These are phyloP conservation scores for Trypanosoma brucei DNA, from an alignment of 208 protist species.

Conservation along the genomic window DNA sequence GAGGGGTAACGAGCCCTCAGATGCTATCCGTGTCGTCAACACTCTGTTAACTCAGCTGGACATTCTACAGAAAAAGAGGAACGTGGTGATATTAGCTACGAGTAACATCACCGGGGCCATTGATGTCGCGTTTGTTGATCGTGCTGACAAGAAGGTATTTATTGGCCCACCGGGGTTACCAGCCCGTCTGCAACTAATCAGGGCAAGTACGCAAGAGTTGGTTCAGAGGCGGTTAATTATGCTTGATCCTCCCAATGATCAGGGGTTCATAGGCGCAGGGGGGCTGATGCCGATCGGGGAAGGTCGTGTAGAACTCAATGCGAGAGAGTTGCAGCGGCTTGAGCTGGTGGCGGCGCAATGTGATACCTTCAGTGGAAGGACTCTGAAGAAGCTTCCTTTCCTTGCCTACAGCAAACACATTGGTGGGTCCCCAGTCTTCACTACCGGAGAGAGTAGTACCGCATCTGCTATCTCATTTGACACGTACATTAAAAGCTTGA, in stretches of 20 bases:
- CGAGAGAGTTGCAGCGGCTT: conserved; percentile 13
- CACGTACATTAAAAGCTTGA: conserved; percentile 11
- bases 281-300: neutral
- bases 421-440: neutral
- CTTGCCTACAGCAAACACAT: conserved; percentile 50
- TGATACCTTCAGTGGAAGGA: conserved; percentile 86
- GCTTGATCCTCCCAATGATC: neutral
- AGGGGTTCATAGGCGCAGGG: neutral
- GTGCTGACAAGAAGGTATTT: conserved; percentile 94
- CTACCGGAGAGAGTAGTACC: too few relatives aligned
- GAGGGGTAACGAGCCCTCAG: conserved; percentile 91
- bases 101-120: conserved; percentile 94
- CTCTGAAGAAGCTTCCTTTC: conserved; percentile 91
- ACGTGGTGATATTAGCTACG: conserved; percentile 94
- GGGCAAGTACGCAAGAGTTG: conserved; percentile 76
- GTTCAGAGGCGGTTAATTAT: conserved; percentile 43
- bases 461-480: conserved; percentile 17
- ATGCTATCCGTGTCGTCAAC: conserved; percentile 94
- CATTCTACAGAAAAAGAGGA: conserved; percentile 71
- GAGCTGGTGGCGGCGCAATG: conserved; percentile 34
- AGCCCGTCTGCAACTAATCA: conserved; percentile 75
- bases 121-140: conserved; percentile 93
- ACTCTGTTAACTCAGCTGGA: conserved; percentile 97
- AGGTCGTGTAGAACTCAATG: too few relatives aligned
- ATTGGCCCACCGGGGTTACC: conserved; percentile 84